Base-by-base conservation (phyloP, 768 basidiomycete genomes). In the Auricularia auricula-judae region DNA sequence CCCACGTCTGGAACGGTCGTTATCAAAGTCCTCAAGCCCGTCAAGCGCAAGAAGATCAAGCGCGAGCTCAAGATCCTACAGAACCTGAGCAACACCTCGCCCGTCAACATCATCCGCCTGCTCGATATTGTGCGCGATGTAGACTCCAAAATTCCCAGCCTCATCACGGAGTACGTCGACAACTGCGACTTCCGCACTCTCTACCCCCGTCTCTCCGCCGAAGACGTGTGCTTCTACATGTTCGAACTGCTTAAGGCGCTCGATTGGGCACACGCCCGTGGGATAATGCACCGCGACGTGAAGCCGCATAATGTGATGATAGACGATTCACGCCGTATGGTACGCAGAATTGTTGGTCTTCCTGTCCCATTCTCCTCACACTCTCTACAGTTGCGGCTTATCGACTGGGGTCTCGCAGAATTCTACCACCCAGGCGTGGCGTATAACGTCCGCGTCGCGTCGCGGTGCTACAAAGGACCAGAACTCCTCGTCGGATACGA, bases 401-500 rank as follows among this genome's bases (percentile, higher is more conserved):
- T 88, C 66, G 87, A 89, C 74, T 89, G 87, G 87, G 87, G 87
- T 39, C 73, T 89, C 63, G 87, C 86, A 42, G 87, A 89, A 71
- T 89, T 89, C 73, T 89, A 88, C 71, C 86, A 87, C 68, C 83
- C 86, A 2, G 80, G 80, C 59, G 84, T 82, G 58, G 81, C 86
- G 42, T 87, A 87, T 74, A 87, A 88, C 70, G 85, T 88, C 65
- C 81, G 87, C 36, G 87, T 88, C 23, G 86, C 86, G 21, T 83
- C 81, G 62, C 78, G 86, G 68, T 87, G 87, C 73, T 89, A 86
- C 79, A 88, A 89, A 72, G 86, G 85, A 5, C 87, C 87, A 3
- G 87, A 89, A 70, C 72, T 88, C 47, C 76, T 88, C 56, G 86
- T 88, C 65, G 85, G 86, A 67, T 87, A 84, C 77, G 86, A 86